Evolutionary conservation across 2,329 filamentous ascomycete genomes (phyloP).

Genomic region (Blastomyces gilchristii): DNA sequence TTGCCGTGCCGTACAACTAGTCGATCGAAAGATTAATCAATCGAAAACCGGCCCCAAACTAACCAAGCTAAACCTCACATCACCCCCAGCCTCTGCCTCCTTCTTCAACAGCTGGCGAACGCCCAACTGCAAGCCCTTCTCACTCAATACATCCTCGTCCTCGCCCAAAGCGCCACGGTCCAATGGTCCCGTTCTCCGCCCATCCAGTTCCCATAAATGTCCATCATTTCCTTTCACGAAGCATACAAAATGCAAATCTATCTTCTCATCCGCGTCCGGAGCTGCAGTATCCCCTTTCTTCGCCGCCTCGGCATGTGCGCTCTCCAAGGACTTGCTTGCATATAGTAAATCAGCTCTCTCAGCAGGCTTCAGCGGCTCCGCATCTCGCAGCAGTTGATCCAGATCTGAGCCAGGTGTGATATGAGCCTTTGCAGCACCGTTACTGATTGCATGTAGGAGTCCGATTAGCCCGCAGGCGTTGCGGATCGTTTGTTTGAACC

Average conservation of each 20-base stretch:
- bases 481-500: constrained; percentile 91
- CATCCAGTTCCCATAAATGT: constrained; percentile 72
- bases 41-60: constrained; percentile 49
- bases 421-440: constrained; percentile 57
- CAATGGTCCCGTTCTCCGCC: constrained; percentile 60
- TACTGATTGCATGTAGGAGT: constrained; percentile 68
- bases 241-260: constrained; percentile 94
- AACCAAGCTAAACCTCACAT: constrained; percentile 53
- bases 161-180: constrained; percentile 51
- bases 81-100: constrained; percentile 44
- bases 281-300: constrained; percentile 66
- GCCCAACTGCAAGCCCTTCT: constrained; percentile 63
- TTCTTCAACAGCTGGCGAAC: constrained; percentile 50
- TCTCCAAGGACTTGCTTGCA: constrained; percentile 61
- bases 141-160: constrained; percentile 63
- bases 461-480: constrained; percentile 92
- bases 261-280: constrained; percentile 63
- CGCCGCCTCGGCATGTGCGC: constrained; percentile 69
- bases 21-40: constrained; percentile 24
- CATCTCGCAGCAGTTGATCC: constrained; percentile 53
- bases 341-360: constrained; percentile 67
- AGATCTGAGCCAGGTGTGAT: constrained; percentile 44
- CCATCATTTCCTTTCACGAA: constrained; percentile 71
- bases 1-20: not conserved
- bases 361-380: constrained; percentile 57